Evolutionary conservation across 768 basidiomycete genomes (phyloP), one percentile per base, ranked within the genome.

Genomic region (Mycena filopes): DNA sequence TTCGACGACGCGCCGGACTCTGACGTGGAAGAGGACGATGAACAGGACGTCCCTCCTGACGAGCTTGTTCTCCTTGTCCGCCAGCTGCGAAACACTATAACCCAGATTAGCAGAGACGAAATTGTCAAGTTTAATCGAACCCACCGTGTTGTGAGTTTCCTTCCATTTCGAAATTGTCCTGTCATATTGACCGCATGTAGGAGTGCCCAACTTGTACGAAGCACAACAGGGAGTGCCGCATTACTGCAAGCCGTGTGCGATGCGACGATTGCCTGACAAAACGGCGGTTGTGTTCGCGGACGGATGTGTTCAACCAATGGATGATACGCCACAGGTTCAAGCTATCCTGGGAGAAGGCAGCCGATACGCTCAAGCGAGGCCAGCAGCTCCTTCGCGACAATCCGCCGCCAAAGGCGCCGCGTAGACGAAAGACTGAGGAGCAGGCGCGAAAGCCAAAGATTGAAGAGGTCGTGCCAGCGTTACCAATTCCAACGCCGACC

Each of bases 1-100:
- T 41, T 41, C 18, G 23, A 26, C 45, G 56, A 33, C 25, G 13
- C 25, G 13, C 13, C 13, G 13, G 63, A 54, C 4, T 65, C 63
- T 11, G 63, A 65, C 21, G 28, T 65, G 20, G 56, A 65, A 26
- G 63, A 65, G 36, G 63, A 65, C n/a, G 63, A 65, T 28, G 28
- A 16, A 4, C 43, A 51, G 20, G 55, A 58, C 20, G 23, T 58
- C 5, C n/a, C 48, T 10, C n/a, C 20, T 3, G 16, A 45, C 2
- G 63, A 65, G 43, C 63, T 65, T 13, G 18, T 10, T 46, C 25
- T 3, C 2, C 18, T 58, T 36, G 26, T 65, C 11, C 23, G 12
- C 20, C 18, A 43, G 43, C 4, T 65, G 43, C 50, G 55, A 6
- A n/a, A 3, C 36, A 15, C 11, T 36, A 36, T 36, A 10, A 2